phyloP scores from a whole-genome alignment of 805 yeast species.

The Pichia thaimueangensis region DNA sequence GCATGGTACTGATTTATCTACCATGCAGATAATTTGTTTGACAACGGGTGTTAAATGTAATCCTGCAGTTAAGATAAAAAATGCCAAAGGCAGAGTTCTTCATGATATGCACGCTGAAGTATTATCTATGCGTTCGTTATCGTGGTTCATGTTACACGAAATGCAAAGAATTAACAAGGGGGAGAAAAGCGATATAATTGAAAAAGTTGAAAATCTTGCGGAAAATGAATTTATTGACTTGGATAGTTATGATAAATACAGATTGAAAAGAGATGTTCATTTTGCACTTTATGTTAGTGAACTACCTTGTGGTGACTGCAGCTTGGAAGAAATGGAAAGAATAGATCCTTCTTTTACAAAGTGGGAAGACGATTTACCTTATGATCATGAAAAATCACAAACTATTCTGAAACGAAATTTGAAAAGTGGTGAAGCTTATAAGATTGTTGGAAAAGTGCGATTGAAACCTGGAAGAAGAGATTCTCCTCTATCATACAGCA shows the following conservation, averaged over 20 bases:
- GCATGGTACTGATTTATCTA: neutral
- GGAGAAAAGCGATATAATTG: constrained; percentile 12
- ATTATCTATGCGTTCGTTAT: constrained; percentile 64
- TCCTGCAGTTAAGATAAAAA: constrained; percentile 44
- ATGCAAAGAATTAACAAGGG: constrained; percentile 22
- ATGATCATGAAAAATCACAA: too few species aligned
- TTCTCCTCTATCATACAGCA: constrained; percentile 63
- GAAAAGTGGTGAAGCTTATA: constrained; percentile 33
- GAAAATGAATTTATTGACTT: neutral
- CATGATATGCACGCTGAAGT: constrained; percentile 94
- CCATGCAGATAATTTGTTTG: neutral
- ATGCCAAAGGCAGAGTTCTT: constrained; percentile 48
- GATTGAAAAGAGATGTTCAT: constrained; percentile 32
- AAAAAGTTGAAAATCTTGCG: neutral
- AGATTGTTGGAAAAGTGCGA: constrained; percentile 58
- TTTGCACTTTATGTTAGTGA: constrained; percentile 65
- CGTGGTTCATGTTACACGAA: constrained; percentile 50
- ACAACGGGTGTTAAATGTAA: constrained; percentile 75
- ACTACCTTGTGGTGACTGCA: constrained; percentile 88
- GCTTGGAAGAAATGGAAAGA: constrained; percentile 43
- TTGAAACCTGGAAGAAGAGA: constrained; percentile 92
- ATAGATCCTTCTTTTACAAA: too few species aligned
- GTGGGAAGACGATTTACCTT: too few species aligned
- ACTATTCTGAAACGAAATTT: too few species aligned
- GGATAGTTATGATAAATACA: constrained; percentile 18